phyloP scores from a whole-genome alignment of 2,329 filamentous ascomycete genomes.

The Thermomyces lanuginosus region DNA sequence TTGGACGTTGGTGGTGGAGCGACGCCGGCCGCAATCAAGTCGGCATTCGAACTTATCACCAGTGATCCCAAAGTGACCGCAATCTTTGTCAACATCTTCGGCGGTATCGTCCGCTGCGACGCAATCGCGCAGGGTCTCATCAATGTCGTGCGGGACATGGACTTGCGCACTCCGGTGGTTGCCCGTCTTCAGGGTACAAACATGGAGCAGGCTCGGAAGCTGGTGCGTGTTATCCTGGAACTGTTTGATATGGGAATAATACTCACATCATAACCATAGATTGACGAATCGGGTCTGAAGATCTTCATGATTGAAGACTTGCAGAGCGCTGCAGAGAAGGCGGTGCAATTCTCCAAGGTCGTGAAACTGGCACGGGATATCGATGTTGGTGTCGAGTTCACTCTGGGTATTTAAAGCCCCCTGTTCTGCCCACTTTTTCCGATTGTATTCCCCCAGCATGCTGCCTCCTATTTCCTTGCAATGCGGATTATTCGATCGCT shows the following conservation, averaged over 20 bases:
- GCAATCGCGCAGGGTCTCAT: conserved; percentile 93
- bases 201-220: conserved; percentile 80
- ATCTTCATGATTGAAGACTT: conserved; percentile 99
- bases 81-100: conserved; percentile 99
- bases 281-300: conserved; percentile 96
- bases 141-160: conserved; percentile 83
- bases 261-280: conserved; percentile 25
- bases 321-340: conserved; percentile 92
- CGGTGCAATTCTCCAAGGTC: conserved; percentile 96
- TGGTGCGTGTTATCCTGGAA: conserved; percentile 34
- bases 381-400: conserved; percentile 92
- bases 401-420: conserved; percentile 65
- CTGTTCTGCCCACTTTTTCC: no score
- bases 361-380: conserved; percentile 98
- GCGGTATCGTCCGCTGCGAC: conserved; percentile 95
- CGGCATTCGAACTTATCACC: conserved; percentile 97
- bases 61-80: conserved; percentile 95
- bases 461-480: no score
- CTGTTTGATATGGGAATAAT: conserved; percentile 1
- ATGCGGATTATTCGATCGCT: no score
- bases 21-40: conserved; percentile 88
- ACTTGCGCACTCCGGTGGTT: conserved; percentile 92
- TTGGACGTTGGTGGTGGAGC: conserved; percentile 95
- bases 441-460: background rate
- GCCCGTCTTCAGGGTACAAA: conserved; percentile 96